A percentile compares a stretch with the other conserved stretches of the same genome.
Evolutionary conservation across 768 basidiomycete genomes (phyloP).

Genomic region (Fomitopsis serialis): DNA sequence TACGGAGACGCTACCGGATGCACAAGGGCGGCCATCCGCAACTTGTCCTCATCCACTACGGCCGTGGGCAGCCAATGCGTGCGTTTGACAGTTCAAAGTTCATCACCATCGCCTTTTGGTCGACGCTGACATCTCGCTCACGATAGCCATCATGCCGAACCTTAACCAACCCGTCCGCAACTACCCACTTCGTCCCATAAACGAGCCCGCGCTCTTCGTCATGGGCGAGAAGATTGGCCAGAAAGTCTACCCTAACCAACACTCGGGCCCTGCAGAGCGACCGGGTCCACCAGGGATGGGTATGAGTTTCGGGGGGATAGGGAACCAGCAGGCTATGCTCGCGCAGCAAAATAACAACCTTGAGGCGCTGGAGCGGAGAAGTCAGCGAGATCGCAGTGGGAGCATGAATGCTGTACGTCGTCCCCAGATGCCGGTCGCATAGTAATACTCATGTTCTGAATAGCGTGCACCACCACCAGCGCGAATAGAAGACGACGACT

Average conservation of each 20-base stretch:
- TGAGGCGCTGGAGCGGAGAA: constrained; percentile 63
- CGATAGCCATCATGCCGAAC: constrained; percentile 52
- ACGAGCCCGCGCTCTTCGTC: constrained; percentile 66
- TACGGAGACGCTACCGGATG: constrained; percentile 68
- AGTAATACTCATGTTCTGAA: neutral
- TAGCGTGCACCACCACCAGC: constrained; percentile 28
- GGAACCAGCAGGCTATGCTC: constrained; percentile 55
- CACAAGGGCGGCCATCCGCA: constrained; percentile 67
- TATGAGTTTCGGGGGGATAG: constrained; percentile 12
- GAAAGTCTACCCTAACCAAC: constrained; percentile 36
- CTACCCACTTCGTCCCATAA: constrained; percentile 65
- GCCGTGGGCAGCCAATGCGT: constrained; percentile 60
- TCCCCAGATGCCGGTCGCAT: neutral
- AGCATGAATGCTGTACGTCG: constrained; percentile 33
- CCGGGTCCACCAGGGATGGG: constrained; percentile 7
- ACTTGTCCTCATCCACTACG: constrained; percentile 74
- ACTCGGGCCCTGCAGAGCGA: constrained; percentile 6
- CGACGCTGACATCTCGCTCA: neutral
- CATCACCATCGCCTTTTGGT: neutral
- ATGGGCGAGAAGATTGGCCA: constrained; percentile 70
- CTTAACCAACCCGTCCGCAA: constrained; percentile 59
- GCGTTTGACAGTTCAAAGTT: constrained; percentile 24
- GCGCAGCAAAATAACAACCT: constrained; percentile 69
- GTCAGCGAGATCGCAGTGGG: constrained; percentile 37
- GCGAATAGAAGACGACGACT: constrained; percentile 53